A percentile compares a stretch with the other conserved stretches of the same genome.
Evolutionary conservation across 2,329 filamentous ascomycete genomes (phyloP).

Genomic region (Fusarium chuoi): DNA sequence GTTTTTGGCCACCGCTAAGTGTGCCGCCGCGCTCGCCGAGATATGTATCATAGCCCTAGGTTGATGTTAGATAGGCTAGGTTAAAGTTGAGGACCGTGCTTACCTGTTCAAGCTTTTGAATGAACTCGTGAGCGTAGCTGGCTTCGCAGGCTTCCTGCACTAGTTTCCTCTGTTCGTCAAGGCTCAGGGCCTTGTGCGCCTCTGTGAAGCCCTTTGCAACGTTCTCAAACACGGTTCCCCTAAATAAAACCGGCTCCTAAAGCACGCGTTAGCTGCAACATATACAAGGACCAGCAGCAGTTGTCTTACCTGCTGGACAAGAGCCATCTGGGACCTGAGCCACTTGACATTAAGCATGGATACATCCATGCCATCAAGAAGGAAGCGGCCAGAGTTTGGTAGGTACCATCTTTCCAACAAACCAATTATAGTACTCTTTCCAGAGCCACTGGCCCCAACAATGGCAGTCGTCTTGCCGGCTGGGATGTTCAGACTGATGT

Average conservation of each 20-base stretch:
- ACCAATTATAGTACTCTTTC: constrained; percentile 76
- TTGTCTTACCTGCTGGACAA: constrained; percentile 48
- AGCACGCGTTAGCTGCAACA: no score
- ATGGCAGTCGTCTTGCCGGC: constrained; percentile 74
- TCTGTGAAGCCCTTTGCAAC: constrained; percentile 39
- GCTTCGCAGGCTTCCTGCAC: constrained; percentile 34
- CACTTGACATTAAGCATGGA: constrained; percentile 55
- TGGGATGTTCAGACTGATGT: constrained; percentile 63
- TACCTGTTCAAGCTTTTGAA: constrained; percentile 28
- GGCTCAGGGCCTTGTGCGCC: not conserved
- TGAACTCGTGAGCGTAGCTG: constrained; percentile 41
- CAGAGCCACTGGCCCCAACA: constrained; percentile 75
- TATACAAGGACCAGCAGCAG: no score
- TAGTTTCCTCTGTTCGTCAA: not conserved
- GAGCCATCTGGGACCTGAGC: constrained; percentile 58
- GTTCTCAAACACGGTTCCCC: constrained; percentile 45
- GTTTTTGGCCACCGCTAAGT: constrained; percentile 66
- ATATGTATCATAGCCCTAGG: constrained; percentile 36
- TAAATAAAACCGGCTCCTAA: constrained; percentile 43
- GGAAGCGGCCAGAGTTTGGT: constrained; percentile 47
- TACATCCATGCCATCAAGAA: constrained; percentile 53
- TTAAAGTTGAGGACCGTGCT: not conserved
- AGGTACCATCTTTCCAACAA: constrained; percentile 74
- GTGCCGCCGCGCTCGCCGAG: constrained; percentile 39
- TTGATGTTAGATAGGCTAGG: not conserved